A percentile compares a stretch with the other conserved stretches of the same genome.
These are phyloP conservation scores for Penicillium dipodomyicola DNA, from an alignment of 495 filamentous ascomycete species.

Conservation along the genomic window DNA sequence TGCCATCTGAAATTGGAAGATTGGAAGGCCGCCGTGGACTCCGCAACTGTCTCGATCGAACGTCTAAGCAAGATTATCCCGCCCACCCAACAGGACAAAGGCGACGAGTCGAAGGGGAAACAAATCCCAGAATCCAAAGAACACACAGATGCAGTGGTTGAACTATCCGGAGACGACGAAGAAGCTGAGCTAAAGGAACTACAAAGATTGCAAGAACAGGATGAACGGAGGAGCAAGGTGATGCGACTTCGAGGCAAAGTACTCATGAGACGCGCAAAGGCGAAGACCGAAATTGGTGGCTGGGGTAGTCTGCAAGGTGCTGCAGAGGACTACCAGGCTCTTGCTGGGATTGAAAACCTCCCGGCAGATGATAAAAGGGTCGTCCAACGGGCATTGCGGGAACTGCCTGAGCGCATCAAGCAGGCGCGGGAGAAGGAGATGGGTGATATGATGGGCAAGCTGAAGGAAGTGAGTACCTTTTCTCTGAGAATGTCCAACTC, in stretches of 20 bases:
- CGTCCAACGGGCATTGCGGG: conserved; percentile 61
- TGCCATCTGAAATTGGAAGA: conserved; percentile 83
- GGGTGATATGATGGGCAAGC: conserved; percentile 92
- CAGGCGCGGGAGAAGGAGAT: conserved; percentile 81
- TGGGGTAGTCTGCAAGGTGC: conserved; percentile 85
- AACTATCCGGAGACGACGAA: conserved; percentile 55
- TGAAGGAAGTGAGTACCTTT: conserved; percentile 68
- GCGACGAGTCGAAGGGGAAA: conserved; percentile 23
- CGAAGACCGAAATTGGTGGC: conserved; percentile 63
- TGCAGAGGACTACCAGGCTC: conserved; percentile 67
- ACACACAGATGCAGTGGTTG: conserved; percentile 41
- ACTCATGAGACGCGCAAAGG: conserved; percentile 79
- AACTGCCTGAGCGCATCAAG: conserved; percentile 64
- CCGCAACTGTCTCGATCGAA: conserved; percentile 71
- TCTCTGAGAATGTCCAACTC: neutral
- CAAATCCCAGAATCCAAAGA: conserved; percentile 16
- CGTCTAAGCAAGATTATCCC: conserved; percentile 61
- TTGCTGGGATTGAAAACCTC: conserved; percentile 58
- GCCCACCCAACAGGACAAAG: conserved; percentile 23
- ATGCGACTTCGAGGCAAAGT: conserved; percentile 80
- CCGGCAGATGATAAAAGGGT: conserved; percentile 60
- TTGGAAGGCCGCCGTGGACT: conserved; percentile 78
- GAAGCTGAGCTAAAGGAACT: conserved; percentile 58
- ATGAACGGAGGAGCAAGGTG: conserved; percentile 59
- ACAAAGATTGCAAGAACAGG: conserved; percentile 48